Percentiles rank a stretch among this genome's conserved stretches.
phyloP scores from a whole-genome alignment of 2,329 filamentous ascomycete species.

The Fusarium graminum region DNA sequence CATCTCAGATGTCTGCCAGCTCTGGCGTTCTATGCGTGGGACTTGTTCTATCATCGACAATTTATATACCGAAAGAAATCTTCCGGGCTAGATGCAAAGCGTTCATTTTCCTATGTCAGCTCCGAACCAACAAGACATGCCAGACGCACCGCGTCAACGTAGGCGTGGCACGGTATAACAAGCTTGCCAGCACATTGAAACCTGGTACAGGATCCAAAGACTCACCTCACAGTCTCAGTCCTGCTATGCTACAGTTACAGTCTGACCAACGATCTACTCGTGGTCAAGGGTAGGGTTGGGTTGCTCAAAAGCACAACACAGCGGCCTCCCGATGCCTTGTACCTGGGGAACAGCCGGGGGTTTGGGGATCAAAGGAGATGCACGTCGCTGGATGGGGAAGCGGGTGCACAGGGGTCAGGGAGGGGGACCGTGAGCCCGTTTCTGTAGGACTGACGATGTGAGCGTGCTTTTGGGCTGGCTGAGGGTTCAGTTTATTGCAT shows the following conservation, averaged over 20 bases:
- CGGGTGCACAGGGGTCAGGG: constrained; percentile 42
- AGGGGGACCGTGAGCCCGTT: constrained; percentile 34
- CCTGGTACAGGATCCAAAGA: constrained; percentile 8
- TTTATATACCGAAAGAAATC: not conserved
- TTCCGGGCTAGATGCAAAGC: not conserved
- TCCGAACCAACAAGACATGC: not conserved
- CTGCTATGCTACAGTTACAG: constrained; percentile 1
- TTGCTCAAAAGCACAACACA: constrained; percentile 27
- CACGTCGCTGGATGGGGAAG: constrained; percentile 49
- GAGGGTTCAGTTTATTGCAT: not conserved
- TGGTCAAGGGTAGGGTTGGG: constrained; percentile 7
- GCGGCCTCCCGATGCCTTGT: constrained; percentile 37
- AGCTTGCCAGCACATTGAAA: constrained; percentile 16
- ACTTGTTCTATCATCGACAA: not conserved
- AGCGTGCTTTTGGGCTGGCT: constrained; percentile 25
- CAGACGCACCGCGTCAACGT: constrained; percentile 6
- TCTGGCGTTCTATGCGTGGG: not conserved
- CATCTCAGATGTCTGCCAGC: not conserved
- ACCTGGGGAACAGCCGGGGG: constrained; percentile 34
- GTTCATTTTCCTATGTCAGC: constrained; percentile 6
- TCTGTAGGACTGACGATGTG: constrained; percentile 31
- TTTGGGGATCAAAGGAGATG: constrained; percentile 40
- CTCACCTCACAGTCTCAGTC: constrained; percentile 15
- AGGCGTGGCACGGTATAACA: constrained; percentile 29
- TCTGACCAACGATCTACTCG: constrained; percentile 13